Conservation (phyloP, 2,329 filamentous ascomycete genomes). For the Aureobasidium sp. region DNA sequence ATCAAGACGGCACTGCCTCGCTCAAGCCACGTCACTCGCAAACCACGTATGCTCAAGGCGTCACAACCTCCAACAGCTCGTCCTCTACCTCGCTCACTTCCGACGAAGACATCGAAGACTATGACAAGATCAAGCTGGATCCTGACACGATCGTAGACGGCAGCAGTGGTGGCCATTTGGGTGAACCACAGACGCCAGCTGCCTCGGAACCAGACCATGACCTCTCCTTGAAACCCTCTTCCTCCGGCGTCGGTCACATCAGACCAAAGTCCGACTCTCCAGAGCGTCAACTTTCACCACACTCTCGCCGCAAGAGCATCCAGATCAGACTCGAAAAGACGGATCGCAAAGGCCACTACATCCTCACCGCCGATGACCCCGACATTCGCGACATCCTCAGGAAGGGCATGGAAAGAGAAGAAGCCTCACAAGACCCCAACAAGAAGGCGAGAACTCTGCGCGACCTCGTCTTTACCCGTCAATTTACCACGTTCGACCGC, state of each 20-base stretch:
- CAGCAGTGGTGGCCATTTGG: slow-evolving; percentile 20
- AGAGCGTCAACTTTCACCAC: slow-evolving; percentile 11
- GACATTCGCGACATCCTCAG: slow-evolving; percentile 42
- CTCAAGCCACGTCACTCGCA: slow-evolving; percentile 16
- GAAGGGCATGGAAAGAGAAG: slow-evolving; percentile 38
- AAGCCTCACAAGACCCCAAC: slow-evolving; percentile 25
- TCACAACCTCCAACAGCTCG: background rate
- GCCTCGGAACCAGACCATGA: background rate
- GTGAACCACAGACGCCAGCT: background rate
- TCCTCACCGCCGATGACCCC: slow-evolving; percentile 44
- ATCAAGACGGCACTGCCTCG: slow-evolving; percentile 20
- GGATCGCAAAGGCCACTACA: slow-evolving; percentile 40
- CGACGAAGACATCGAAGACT: slow-evolving; percentile 36
- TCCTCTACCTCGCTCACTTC: slow-evolving; percentile 13
- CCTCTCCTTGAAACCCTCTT: background rate
- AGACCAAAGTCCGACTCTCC: slow-evolving; percentile 7
- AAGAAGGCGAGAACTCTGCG: slow-evolving; percentile 37
- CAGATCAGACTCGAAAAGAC: slow-evolving; percentile 43
- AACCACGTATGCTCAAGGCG: background rate
- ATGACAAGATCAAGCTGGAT: slow-evolving; percentile 33
- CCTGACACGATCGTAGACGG: slow-evolving; percentile 32
- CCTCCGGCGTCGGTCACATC: slow-evolving; percentile 15
- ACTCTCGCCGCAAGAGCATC: slow-evolving; percentile 33
- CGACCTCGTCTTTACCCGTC: slow-evolving; percentile 63
- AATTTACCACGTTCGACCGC: slow-evolving; percentile 68